Evolutionary conservation across 2,329 filamentous ascomycete genomes (phyloP).

Genomic region (Stagonosporopsis cucurbitacearum): DNA sequence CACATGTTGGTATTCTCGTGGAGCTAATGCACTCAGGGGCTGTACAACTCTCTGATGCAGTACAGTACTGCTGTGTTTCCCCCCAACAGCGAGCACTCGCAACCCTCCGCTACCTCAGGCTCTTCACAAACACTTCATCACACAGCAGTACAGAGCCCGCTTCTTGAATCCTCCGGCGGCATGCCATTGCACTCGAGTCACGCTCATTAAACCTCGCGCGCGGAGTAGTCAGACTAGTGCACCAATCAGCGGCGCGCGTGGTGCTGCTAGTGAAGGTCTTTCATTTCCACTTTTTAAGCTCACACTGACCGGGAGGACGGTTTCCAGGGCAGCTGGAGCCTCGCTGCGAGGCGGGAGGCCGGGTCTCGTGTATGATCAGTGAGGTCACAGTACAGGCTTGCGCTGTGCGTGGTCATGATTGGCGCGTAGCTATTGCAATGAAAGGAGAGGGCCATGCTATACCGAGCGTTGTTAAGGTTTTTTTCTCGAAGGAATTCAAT

Average conservation of each 20-base stretch:
- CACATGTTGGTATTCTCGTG: slow-evolving; percentile 1
- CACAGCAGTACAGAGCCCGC: slow-evolving; percentile 1
- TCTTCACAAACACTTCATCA: slow-evolving; percentile 1
- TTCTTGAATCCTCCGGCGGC: slow-evolving; percentile 15
- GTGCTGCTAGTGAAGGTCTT: slow-evolving; percentile 20
- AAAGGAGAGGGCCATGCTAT: neutral
- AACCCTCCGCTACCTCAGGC: neutral
- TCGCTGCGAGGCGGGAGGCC: slow-evolving; percentile 1
- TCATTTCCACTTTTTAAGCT: slow-evolving; percentile 47
- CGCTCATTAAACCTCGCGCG: slow-evolving; percentile 31
- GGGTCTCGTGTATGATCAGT: neutral
- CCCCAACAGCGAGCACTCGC: neutral
- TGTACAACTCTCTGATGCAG: slow-evolving; percentile 6
- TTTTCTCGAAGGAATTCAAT: neutral
- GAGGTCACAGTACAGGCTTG: neutral
- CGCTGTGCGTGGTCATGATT: neutral
- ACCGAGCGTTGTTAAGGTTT: neutral
- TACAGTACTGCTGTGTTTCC: neutral
- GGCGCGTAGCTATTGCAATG: neutral
- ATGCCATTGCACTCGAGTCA: slow-evolving; percentile 19
- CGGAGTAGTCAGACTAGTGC: slow-evolving; percentile 28
- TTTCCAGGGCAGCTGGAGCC: slow-evolving; percentile 25
- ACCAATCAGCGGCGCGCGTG: slow-evolving; percentile 32
- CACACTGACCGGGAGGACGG: slow-evolving; percentile 21
- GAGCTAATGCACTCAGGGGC: slow-evolving; percentile 11